Conservation (phyloP, 768 basidiomycete species). For the Rhizopogon sp. region DNA sequence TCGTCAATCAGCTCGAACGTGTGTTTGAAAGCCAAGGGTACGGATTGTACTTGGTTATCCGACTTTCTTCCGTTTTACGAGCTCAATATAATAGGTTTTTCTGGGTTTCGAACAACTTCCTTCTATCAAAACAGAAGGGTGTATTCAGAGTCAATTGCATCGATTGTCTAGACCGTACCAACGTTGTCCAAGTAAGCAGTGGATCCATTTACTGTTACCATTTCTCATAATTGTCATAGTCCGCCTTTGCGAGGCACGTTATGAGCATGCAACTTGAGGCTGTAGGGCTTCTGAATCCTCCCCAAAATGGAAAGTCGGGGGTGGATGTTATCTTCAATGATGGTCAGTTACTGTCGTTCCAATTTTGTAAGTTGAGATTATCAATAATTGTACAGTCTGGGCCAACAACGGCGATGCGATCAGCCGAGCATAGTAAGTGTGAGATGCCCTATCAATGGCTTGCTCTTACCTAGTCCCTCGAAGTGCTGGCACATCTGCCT, state of each 20-base stretch:
- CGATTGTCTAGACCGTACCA: conserved; percentile 92
- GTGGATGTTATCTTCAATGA: conserved; percentile 78
- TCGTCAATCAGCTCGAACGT: conserved; percentile 66
- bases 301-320: conserved; percentile 48
- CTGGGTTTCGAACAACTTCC: conserved; percentile 68
- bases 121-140: conserved; percentile 79
- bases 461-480: neutral
- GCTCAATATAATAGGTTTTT: conserved; percentile 51
- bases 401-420: conserved; percentile 98
- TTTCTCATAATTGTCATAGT: conserved; percentile 39
- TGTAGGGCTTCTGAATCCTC: conserved; percentile 58
- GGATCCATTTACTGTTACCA: neutral
- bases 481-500: conserved; percentile 91
- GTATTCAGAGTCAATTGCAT: conserved; percentile 93
- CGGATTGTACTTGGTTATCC: conserved; percentile 6
- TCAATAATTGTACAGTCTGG: conserved; percentile 57
- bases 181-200: conserved; percentile 75
- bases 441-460: neutral
- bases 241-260: conserved; percentile 85
- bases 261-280: conserved; percentile 72
- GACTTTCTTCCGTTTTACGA: neutral
- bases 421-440: conserved; percentile 75
- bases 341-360: conserved; percentile 34
- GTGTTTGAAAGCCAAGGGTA: conserved; percentile 81
- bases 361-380: neutral